phyloP scores from a whole-genome alignment of 345 rosid species.

The Gossypium mustelinum region DNA sequence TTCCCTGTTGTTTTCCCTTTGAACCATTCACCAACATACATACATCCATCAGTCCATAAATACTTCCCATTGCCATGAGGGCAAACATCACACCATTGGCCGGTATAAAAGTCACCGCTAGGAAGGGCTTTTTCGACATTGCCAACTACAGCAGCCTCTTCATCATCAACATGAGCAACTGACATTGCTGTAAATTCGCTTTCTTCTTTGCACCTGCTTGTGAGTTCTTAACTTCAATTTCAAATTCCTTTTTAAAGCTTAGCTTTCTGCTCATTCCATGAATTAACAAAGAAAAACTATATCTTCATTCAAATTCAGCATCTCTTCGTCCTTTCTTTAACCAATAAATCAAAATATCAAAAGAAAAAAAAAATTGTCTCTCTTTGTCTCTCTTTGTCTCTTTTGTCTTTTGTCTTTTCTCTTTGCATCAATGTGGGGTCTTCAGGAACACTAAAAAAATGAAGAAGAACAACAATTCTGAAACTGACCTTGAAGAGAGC shows the following conservation, averaged over 20 bases:
- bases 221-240: conserved; percentile 16
- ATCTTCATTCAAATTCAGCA: conserved; percentile 1
- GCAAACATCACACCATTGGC: conserved; percentile 57
- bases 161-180: conserved; percentile 88
- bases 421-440: conserved; percentile 4
- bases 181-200: conserved; percentile 53
- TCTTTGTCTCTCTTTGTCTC: conserved; percentile 9
- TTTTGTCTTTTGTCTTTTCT: background rate
- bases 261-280: conserved; percentile 25
- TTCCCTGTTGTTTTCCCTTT: conserved; percentile 69
- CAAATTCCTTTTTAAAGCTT: conserved; percentile 38
- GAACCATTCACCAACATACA: conserved; percentile 89
- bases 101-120: conserved; percentile 84
- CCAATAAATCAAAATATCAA: conserved; percentile 18
- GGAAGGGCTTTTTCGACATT: conserved; percentile 55
- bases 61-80: conserved; percentile 88
- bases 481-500: conserved; percentile 6
- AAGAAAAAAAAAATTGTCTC: background rate
- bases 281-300: background rate
- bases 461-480: conserved; percentile 6
- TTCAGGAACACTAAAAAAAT: conserved; percentile 20
- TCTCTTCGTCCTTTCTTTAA: conserved; percentile 23
- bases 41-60: conserved; percentile 90
- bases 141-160: conserved; percentile 33
- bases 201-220: conserved; percentile 38